Base-by-base conservation (phyloP, 306 rosid species). In the Gastrolobium bilobum region DNA sequence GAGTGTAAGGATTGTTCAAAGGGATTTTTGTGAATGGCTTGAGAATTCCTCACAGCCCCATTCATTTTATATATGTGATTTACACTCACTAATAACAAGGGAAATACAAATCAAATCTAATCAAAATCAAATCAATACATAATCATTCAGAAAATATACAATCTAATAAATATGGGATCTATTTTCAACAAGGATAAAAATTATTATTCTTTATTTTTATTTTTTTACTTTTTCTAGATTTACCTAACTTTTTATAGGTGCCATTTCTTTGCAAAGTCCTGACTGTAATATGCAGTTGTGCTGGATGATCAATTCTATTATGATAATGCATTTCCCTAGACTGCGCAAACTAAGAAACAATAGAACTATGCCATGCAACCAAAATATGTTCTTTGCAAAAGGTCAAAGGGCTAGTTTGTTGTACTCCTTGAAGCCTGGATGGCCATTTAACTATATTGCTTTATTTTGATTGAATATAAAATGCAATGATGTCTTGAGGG, bases 381-480 rank as follows among this genome's bases (percentile, higher is more conserved):
- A 20, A 52, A 9, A 4, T n/a, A 62, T 60, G 26, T 46, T 61
- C 2, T 33, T 30, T 61, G 34, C 38, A 33, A 9, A 35, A 44
- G 37, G 46, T 14, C 43, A 42, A n/a, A 66, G 71, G 4, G 63
- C 46, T 34, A 33, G 9, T 30, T 34, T 13, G 4, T 68, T 75
- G 40, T 50, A 39, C 20, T 50, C 38, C 3, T n/a, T 60, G 31
- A 40, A 51, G 39, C 43, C 35, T 44, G 52, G 48, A 26, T 44
- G 44, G 56, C 56, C 30, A 8, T 71, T 43, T 37, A 14, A 53
- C 8, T 77, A 5, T 38, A 38, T 54, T 63, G 54, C 59, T 57
- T 76, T 63, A 31, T 43, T 71, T 50, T 62, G 59, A 50, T 73
- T 59, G 37, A 51, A 54, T 59, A 48, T 51, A 67, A 52, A 52